Conservation (phyloP, 768 basidiomycete species). For the Suillus bovinus region DNA sequence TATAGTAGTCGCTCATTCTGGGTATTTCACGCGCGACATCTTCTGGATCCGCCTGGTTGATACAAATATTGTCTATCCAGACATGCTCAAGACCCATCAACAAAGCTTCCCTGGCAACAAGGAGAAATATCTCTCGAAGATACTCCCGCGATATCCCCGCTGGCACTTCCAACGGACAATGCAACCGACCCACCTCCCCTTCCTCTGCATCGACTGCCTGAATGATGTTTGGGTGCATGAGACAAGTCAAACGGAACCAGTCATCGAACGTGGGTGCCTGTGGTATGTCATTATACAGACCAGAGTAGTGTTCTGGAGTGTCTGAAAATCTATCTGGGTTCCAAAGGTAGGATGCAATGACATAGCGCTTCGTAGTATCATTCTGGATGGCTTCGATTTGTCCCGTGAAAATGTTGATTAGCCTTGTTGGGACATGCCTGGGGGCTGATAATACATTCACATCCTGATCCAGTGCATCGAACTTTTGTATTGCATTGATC, state of each 20-base stretch:
- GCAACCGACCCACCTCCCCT: not conserved
- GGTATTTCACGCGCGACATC: constrained; percentile 2
- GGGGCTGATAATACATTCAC: not conserved
- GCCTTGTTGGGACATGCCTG: not conserved
- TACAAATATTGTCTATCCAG: not conserved
- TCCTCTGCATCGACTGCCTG: not conserved
- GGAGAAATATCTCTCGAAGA: not conserved
- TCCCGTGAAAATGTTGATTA: constrained; percentile 1
- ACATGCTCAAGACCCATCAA: constrained; percentile 1
- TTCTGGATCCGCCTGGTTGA: constrained; percentile 1
- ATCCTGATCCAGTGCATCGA: not conserved
- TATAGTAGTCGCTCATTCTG: not conserved
- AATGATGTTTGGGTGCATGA: constrained; percentile 1
- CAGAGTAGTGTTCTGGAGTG: not conserved
- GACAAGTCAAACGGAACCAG: not conserved
- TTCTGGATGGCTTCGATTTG: not conserved
- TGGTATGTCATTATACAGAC: not conserved
- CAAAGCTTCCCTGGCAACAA: not conserved
- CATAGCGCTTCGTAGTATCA: not conserved
- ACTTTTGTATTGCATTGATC: not conserved
- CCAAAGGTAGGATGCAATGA: constrained; percentile 4
- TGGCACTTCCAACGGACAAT: not conserved
- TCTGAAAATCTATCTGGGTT: not conserved
- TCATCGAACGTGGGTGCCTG: not conserved
- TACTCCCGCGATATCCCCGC: not conserved